Evolutionary conservation across 2,329 filamentous ascomycete genomes (phyloP), one percentile per base, ranked within the genome.

Genomic region (Pseudogymnoascus sp.): DNA sequence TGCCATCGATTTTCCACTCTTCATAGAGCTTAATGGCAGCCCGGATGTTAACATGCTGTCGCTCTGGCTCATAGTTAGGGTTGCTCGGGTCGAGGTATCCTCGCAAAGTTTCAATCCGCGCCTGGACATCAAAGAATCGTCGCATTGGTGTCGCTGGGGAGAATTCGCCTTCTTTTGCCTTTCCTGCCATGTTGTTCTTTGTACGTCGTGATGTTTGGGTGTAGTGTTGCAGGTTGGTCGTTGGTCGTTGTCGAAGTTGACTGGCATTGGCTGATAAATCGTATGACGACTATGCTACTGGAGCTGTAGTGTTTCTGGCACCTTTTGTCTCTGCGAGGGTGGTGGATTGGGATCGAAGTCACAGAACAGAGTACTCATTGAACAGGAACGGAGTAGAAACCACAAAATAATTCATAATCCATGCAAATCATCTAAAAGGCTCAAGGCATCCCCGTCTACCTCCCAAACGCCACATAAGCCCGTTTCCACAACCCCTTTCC

Each of bases 361-460:
- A 46, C 21, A 13, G 19, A 7, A 26, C 15, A 26, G 38, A 42
- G 38, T 10, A 46, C 42, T 15, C 19, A 15, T 26, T 13, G 3
- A 26, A 26, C 5, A 46, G 44, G 15, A 31, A 53, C 15, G n/a
- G n/a, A 19, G 31, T 6, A 38, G 9, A 17, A 17, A 15, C 46
- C 17, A 5, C n/a, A 53, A 13, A 53, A 17, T 17, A 21, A 56
- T 35, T 56, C 29, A 56, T 56, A 35, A 56, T 33, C 50, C 50
- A 56, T 56, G 50, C 50, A 56, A 56, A 31, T 35, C 29, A 56
- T 56, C 50, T 56, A 56, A 33, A 56, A 5, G 29, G 19, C 29
- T 56, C 26, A 33, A 56, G 33, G 29, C 50, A 56, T 56, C 50
- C 50, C 50, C 50, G 29, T 56, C 50, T 56, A 56, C 50, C 29